Base-by-base conservation (phyloP, 352 stramenopile species). In the Globisporangium okanoganense region DNA sequence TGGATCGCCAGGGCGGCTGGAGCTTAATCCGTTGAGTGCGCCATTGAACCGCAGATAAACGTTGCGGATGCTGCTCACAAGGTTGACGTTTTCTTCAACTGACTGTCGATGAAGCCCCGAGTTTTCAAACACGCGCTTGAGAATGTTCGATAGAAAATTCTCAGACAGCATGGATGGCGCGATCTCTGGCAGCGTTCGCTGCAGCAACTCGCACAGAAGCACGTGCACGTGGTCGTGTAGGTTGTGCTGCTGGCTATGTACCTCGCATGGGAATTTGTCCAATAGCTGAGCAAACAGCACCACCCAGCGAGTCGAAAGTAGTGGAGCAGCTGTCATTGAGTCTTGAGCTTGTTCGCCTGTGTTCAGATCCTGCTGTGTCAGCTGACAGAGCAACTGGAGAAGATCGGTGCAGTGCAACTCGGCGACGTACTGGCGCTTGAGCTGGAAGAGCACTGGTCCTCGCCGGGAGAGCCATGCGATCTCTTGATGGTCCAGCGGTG, bases 381-480 rank as follows among this genome's bases (percentile, higher is more conserved):
- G 52, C 40, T 63, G 69, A 16, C 66, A 78, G n/a, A 86, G 54
- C 16, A 86, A 40, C 5, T 66, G 51, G 27, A 86, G 56, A 18
- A 82, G 43, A 13, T 78, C 62, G 5, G 29, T 43, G 50, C 66
- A 77, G 22, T 82, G 48, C 5, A 2, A 62, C 55, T 79, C 68
- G 18, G 62, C 38, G 7, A 69, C 24, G 31, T 73, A 29, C 4
- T 65, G 65, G 18, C 70, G 71, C 43, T 82, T 80, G 27, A 82
- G 64, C 10, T 65, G 72, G 41, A 83, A 71, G 7, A 86, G 59
- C 58, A 71, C n/a, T 0, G 62, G 65, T 2, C 72, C 76, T 35
- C 52, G 68, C 12, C 27, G 16, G 13, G 64, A 59, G 40, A 83
- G 57, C 43, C 57, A 70, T 0, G n/a, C 1, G 56, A 75, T 59